These are phyloP conservation scores for Pezicula neosporulosa DNA, from an alignment of 2,329 filamentous ascomycete species.

Conservation along the genomic window DNA sequence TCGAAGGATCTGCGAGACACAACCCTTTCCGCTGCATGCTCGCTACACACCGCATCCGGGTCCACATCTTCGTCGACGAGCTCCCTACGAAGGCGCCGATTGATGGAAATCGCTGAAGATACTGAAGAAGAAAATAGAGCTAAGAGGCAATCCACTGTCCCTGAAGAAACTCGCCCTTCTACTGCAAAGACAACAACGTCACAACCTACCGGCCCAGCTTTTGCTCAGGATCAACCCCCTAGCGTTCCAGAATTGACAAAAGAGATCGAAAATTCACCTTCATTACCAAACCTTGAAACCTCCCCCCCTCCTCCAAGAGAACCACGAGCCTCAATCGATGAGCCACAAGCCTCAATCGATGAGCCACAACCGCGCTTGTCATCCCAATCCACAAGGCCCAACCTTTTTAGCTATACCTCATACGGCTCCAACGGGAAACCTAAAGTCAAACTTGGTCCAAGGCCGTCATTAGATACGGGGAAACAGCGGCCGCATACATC, in stretches of 20 bases:
- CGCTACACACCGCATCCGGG: constrained; percentile 80
- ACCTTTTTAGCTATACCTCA: constrained; percentile 45
- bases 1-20: constrained; percentile 83
- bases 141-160: constrained; percentile 54
- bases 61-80: constrained; percentile 83
- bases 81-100: constrained; percentile 69
- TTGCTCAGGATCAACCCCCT: constrained; percentile 11
- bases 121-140: constrained; percentile 64
- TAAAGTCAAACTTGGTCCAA: constrained; percentile 85
- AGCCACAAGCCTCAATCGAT: constrained; percentile 15
- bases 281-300: constrained; percentile 18
- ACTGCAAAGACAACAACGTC: constrained; percentile 19
- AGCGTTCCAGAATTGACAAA: constrained; percentile 10
- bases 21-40: constrained; percentile 82
- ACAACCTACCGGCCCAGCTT: constrained; percentile 9
- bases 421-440: constrained; percentile 56
- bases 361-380: constrained; percentile 27
- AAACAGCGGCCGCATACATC: constrained; percentile 54
- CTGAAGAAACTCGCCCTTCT: constrained; percentile 35
- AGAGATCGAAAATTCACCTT: background rate
- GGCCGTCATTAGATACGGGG: constrained; percentile 69
- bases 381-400: constrained; percentile 48
- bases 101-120: constrained; percentile 94
- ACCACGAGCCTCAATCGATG: constrained; percentile 12
- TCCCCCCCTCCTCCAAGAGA: constrained; percentile 27